Evolutionary conservation across 1,284 basidiomycete species (phyloP), one percentile per base, ranked within the genome.

Genomic region (Apiotrichum porosum): DNA sequence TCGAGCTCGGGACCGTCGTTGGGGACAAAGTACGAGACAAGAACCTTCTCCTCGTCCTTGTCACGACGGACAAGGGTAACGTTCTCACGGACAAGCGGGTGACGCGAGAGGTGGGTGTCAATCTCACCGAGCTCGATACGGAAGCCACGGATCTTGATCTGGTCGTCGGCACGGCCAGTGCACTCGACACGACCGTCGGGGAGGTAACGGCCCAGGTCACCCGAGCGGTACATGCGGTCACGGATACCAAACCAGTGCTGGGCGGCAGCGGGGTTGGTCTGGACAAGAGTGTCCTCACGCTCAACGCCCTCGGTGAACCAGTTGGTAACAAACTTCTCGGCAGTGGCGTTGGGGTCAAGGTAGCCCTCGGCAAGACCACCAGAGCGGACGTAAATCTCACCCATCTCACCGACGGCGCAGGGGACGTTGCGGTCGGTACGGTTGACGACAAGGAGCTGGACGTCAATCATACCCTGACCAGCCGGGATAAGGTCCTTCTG

Each of bases 81-180:
- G 66, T 98, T 98, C 76, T 97, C 95, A 12, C 94, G 80, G 3
- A 99, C 84, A 18, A 91, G 81, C 6, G 90, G 87, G 71, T 98
- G 94, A 63, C 92, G 85, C 61, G 87, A 90, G 33, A 99, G 82
- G 74, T 97, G 85, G 1, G 90, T 97, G 71, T 99, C 95, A 60
- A 99, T 97, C 75, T 99, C 95, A 17, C 94, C 94, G 6, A 98
- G 81, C 75, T 99, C 95, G 68, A 99, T 98, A 30, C 95, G 81
- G 84, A 99, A 99, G 8, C 95, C 95, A 54, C 95, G 88, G 71
- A 99, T 98, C 78, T 99, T 98, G 76, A 99, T 90, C 72, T 99
- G 95, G 69, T 98, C 95, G 69, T 99, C 95, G 5, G 93, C 93
- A 41, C 95, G 84, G 10, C 95, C 95, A 0, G 90, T 94, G 73